Base-by-base conservation (phyloP, 2,329 filamentous ascomycete genomes). In the Pseudopyrenochaeta lycopersici region DNA sequence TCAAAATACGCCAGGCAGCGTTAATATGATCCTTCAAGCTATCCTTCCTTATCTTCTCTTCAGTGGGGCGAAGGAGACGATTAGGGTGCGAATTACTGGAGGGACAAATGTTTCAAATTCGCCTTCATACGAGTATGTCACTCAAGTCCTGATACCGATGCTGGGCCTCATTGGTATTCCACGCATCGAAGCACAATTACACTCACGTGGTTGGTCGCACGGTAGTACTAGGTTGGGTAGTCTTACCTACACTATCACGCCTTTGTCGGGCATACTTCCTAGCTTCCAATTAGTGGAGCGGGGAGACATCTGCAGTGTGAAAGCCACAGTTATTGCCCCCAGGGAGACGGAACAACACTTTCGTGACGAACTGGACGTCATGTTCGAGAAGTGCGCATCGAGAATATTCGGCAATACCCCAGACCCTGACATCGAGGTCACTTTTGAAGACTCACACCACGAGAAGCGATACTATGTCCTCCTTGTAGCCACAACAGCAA, bases 1-100 rank as follows among this genome's bases (percentile, higher is more conserved):
- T 9, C 73, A 73, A 39, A 67, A 39, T 12, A 76, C 72, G 2
- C 82, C 83, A 0, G 85, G 85, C 0, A 82, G 81, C 15, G 78
- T 84, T 4, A 83, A 80, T 41, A 74, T 88, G 11, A 80, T 85
- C 0, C 78, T 87, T 47, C 85, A 88, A 66, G 84, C 85, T 4
- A 72, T 88, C 3, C 79, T 87, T 33, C 85, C 85, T 0, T 87
- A 82, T 58, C 68, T 87, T 2, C 68, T 88, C 1, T 81, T 85
- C 68, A 62, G 59, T 9, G 55, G 58, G 10, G 33, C 46, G 15
- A 3, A 46, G 11, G 32, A 46, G 12, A 55, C 60, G 1, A 59
- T 77, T 6, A 62, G 56, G 17, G 58, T 87, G 7, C 76, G 67
- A 1, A 78, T 88, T 31, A 80, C 74, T 7, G 85, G 85, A 5